phyloP scores from a whole-genome alignment of 441 rosid genomes.

The Euphorbia celastroides region DNA sequence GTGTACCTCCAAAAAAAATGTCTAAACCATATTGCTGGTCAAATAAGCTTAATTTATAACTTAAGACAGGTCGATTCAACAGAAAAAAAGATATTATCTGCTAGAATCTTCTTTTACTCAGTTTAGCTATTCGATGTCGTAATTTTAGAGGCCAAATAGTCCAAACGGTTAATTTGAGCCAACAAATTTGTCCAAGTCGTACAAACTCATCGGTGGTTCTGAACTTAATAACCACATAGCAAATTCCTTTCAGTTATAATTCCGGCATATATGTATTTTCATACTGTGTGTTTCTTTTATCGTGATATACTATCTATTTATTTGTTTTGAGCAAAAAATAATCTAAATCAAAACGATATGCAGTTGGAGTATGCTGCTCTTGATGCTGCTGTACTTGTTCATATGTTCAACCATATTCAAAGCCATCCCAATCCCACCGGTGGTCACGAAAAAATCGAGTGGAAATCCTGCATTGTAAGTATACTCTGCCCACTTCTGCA shows the following conservation, averaged over 20 bases:
- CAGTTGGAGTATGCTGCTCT: conserved; percentile 96
- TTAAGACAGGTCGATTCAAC: neutral
- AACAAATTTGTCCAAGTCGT: neutral
- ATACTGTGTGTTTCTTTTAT: neutral
- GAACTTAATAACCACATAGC: neutral
- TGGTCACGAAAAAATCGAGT: conserved; percentile 38
- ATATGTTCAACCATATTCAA: conserved; percentile 52
- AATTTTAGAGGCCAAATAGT: neutral
- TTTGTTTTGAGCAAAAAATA: neutral
- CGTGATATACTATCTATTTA: neutral
- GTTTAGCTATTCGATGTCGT: neutral
- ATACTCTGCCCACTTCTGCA: neutral
- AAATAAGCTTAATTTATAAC: neutral
- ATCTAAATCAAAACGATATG: conserved; percentile 7
- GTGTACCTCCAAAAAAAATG: neutral
- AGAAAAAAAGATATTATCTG: neutral
- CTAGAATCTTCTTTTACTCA: neutral
- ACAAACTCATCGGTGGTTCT: neutral
- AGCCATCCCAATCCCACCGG: conserved; percentile 38
- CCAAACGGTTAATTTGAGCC: neutral
- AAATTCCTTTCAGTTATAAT: neutral
- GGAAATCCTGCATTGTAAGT: conserved; percentile 87
- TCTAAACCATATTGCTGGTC: neutral
- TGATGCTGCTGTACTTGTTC: conserved; percentile 80
- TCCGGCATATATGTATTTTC: neutral